Evolutionary conservation across 164 flowering plant genomes (phyloP).

Genomic region (Liriodendron chinense): DNA sequence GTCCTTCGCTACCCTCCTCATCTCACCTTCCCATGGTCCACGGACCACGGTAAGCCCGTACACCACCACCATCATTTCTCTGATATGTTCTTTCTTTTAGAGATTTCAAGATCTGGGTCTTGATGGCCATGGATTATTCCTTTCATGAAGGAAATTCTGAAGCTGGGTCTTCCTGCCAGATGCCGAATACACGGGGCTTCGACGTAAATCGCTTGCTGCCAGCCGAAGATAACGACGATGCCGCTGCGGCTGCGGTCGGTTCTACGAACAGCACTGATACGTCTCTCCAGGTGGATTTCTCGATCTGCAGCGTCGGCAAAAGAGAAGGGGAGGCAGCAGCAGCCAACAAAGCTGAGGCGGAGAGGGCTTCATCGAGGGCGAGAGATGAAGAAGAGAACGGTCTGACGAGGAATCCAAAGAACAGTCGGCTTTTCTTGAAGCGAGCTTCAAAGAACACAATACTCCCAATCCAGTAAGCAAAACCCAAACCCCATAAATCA

Average conservation of each 20-base stretch:
- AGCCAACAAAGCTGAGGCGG: constrained; percentile 35
- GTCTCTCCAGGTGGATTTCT: constrained; percentile 63
- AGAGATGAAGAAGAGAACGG: constrained; percentile 82
- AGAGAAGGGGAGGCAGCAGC: constrained; percentile 25
- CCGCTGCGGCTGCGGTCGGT: constrained; percentile 42
- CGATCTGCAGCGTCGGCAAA: constrained; percentile 30
- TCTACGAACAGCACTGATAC: constrained; percentile 63
- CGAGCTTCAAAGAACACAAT: constrained; percentile 17
- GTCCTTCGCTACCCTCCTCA: constrained; percentile 28
- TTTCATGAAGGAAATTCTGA: constrained; percentile 25
- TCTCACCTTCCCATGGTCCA: constrained; percentile 30
- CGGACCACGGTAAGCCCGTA: constrained; percentile 33
- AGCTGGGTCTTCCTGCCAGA: constrained; percentile 29
- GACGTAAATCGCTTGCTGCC: constrained; percentile 47
- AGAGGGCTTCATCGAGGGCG: constrained; percentile 51
- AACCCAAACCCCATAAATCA: not conserved
- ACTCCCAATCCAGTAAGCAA: constrained; percentile 30
- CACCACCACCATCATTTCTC: not conserved
- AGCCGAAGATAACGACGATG: constrained; percentile 40
- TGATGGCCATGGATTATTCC: not conserved
- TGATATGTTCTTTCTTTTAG: not conserved
- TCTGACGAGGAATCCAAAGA: constrained; percentile 12
- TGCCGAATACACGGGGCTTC: constrained; percentile 26
- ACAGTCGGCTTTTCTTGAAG: constrained; percentile 13
- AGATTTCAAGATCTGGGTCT: not conserved